Percentiles rank a stretch among this genome's conserved stretches.
Conservation (phyloP, 352 stramenopile species). For the Phytophthora kernoviae region DNA sequence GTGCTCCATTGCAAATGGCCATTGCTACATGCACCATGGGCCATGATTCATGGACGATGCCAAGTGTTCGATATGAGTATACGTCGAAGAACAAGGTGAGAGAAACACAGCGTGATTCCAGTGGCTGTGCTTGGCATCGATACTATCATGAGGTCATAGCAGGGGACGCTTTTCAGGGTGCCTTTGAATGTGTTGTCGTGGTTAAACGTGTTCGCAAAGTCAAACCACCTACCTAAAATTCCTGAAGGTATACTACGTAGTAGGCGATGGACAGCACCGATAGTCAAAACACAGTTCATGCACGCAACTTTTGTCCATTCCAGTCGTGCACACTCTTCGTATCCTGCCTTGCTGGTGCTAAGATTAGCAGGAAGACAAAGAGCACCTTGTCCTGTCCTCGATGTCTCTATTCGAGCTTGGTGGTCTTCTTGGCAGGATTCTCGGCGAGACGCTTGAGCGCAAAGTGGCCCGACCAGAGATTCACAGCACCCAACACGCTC, state of each 20-base stretch:
- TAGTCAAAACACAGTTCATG: conserved; percentile 9
- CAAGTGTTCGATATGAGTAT: background rate
- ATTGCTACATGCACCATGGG: too few species aligned
- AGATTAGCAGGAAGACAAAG: conserved; percentile 9
- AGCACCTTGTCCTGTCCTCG: conserved; percentile 1
- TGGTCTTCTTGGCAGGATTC: conserved; percentile 41
- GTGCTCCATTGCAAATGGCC: background rate
- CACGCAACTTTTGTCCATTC: conserved; percentile 25
- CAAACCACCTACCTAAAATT: too few species aligned
- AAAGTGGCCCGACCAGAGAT: conserved; percentile 71
- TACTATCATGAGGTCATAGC: background rate
- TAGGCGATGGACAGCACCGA: background rate
- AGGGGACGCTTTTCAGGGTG: too few species aligned
- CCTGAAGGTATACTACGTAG: too few species aligned
- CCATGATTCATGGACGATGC: background rate
- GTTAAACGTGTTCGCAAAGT: too few species aligned
- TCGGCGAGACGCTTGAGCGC: conserved; percentile 79
- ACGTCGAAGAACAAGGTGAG: background rate
- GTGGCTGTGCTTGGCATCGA: too few species aligned
- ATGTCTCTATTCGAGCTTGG: conserved; percentile 61
- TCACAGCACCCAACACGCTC: conserved; percentile 56
- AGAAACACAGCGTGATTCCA: background rate
- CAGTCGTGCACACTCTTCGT: conserved; percentile 15
- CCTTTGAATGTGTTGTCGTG: too few species aligned
- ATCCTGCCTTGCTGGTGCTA: conserved; percentile 12